phyloP scores from a whole-genome alignment of 257 asterid species.

The Penstemon newberryi region DNA sequence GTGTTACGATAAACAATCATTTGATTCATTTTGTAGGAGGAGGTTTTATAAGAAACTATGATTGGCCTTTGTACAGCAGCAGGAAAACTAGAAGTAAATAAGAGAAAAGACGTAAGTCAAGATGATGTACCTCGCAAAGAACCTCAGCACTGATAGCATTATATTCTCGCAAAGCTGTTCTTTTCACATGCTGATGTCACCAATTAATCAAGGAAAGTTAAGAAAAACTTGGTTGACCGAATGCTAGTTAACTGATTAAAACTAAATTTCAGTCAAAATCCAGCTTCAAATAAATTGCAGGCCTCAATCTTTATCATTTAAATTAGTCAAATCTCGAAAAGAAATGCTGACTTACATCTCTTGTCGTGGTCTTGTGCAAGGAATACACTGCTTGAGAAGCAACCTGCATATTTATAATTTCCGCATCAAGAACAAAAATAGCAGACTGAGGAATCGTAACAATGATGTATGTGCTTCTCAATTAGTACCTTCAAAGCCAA shows the following conservation, averaged over 20 bases:
- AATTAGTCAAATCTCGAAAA: neutral
- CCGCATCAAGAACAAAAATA: constrained; percentile 19
- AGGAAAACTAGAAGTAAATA: too few species aligned
- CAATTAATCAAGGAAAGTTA: constrained; percentile 10
- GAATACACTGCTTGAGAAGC: constrained; percentile 94
- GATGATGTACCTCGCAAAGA: constrained; percentile 71
- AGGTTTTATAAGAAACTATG: too few species aligned
- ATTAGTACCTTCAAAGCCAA: constrained; percentile 68
- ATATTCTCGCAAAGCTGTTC: constrained; percentile 76
- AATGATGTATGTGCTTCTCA: constrained; percentile 1
- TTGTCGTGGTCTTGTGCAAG: constrained; percentile 90
- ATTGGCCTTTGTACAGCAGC: too few species aligned
- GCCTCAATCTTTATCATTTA: too few species aligned
- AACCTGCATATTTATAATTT: constrained; percentile 53
- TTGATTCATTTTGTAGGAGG: too few species aligned
- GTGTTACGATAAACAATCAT: too few species aligned
- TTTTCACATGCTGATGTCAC: constrained; percentile 69
- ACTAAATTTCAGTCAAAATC: neutral
- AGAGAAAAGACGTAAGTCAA: neutral
- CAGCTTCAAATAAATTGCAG: neutral
- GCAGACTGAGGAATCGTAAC: neutral
- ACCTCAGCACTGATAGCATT: constrained; percentile 85
- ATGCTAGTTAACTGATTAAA: neutral
- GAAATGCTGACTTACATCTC: constrained; percentile 63
- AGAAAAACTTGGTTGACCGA: neutral